phyloP scores from a whole-genome alignment of 768 basidiomycete species.

The Saitozyma sp. region DNA sequence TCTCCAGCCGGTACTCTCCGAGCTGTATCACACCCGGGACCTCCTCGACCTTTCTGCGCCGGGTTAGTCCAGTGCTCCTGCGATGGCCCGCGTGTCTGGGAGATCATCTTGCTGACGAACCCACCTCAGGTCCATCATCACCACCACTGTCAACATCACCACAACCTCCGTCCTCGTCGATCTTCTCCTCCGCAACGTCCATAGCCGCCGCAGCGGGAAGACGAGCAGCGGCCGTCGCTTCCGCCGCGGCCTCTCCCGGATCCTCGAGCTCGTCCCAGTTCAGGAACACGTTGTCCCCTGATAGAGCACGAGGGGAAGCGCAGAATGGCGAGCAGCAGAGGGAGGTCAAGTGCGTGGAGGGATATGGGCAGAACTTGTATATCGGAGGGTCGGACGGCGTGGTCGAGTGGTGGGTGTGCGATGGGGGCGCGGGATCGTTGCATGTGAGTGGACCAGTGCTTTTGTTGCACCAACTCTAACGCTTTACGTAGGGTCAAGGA shows the following conservation, averaged over 20 bases:
- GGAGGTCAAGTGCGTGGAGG: constrained; percentile 42
- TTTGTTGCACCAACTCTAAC: background rate
- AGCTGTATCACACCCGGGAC: constrained; percentile 37
- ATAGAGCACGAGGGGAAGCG: background rate
- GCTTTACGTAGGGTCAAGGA: constrained; percentile 57
- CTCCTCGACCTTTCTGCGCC: constrained; percentile 43
- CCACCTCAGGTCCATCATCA: constrained; percentile 17
- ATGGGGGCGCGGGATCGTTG: constrained; percentile 46
- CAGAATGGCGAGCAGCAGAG: background rate
- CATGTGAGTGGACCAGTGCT: constrained; percentile 17
- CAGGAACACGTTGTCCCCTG: constrained; percentile 6
- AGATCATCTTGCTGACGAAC: constrained; percentile 8
- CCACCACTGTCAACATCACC: constrained; percentile 18
- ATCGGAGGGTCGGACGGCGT: constrained; percentile 83
- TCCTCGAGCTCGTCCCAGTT: background rate
- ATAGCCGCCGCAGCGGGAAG: constrained; percentile 42
- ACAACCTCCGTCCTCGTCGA: constrained; percentile 8
- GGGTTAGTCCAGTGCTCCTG: constrained; percentile 13
- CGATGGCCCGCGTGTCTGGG: background rate
- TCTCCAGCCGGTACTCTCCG: constrained; percentile 28
- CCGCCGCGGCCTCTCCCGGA: constrained; percentile 16
- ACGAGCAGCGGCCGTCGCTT: constrained; percentile 38
- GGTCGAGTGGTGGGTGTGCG: constrained; percentile 73
- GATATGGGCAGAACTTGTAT: constrained; percentile 68
- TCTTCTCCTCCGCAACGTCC: constrained; percentile 40